These are phyloP conservation scores for Aspergillus ustus DNA, from an alignment of 2,329 filamentous ascomycete species.

Conservation along the genomic window DNA sequence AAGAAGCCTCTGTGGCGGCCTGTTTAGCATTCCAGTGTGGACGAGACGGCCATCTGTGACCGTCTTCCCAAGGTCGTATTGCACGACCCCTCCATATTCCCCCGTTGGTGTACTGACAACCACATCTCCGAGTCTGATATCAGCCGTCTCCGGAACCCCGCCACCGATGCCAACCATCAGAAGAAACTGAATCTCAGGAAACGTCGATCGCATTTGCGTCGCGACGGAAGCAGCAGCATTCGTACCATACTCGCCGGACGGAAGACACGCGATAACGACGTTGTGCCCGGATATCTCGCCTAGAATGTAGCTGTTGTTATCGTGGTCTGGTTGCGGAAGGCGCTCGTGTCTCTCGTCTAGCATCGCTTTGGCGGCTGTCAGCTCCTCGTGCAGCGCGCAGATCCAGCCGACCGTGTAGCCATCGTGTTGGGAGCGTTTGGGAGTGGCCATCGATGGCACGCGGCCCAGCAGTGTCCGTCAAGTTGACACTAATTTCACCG, in stretches of 20 bases:
- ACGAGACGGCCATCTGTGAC: background rate
- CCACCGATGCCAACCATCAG: conserved; percentile 39
- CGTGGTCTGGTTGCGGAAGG: background rate
- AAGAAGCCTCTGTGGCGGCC: conserved; percentile 5
- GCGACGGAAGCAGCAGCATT: conserved; percentile 1
- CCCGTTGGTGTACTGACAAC: conserved; percentile 3
- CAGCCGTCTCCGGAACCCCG: conserved; percentile 31
- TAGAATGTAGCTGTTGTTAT: conserved; percentile 1
- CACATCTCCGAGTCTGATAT: conserved; percentile 6
- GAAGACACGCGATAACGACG: conserved; percentile 5
- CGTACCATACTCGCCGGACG: conserved; percentile 1
- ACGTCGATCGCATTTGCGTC: conserved; percentile 27
- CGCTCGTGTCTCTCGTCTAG: background rate
- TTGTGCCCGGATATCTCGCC: background rate
- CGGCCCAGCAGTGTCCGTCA: too few relatives aligned
- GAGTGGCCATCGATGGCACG: too few relatives aligned
- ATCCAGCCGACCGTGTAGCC: conserved; percentile 8
- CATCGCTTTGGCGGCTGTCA: conserved; percentile 1
- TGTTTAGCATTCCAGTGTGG: conserved; percentile 7
- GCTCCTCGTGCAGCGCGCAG: conserved; percentile 3
- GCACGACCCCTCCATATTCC: background rate
- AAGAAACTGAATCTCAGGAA: conserved; percentile 27
- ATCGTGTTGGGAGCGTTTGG: too few relatives aligned
- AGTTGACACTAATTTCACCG: too few relatives aligned
- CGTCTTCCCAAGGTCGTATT: conserved; percentile 11